Percentiles rank a stretch among this genome's conserved stretches.
phyloP scores from a whole-genome alignment of 805 yeast species.

The Clavispora carvajalis region DNA sequence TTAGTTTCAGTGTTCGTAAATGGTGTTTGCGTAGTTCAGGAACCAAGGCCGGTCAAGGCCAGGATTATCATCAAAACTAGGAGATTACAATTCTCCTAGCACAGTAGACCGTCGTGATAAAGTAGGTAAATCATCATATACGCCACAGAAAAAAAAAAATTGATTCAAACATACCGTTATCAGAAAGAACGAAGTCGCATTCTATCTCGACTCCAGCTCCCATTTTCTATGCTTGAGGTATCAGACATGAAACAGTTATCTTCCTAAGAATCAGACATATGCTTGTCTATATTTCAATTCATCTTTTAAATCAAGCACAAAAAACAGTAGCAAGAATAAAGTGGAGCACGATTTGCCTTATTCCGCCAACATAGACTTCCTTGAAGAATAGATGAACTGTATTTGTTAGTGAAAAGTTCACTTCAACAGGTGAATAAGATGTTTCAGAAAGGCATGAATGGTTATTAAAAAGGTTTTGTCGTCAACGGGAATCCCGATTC shows the following conservation, averaged over 20 bases:
- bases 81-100: slow-evolving; percentile 41
- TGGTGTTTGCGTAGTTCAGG: slow-evolving; percentile 23
- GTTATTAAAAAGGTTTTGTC: slow-evolving; percentile 68
- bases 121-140: slow-evolving; percentile 45
- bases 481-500: slow-evolving; percentile 93
- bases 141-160: slow-evolving; percentile 14
- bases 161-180: slow-evolving; percentile 15
- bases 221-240: slow-evolving; percentile 17
- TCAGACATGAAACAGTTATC: slow-evolving; percentile 58
- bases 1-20: slow-evolving; percentile 2
- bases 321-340: slow-evolving; percentile 14
- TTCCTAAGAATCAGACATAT: slow-evolving; percentile 80
- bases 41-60: slow-evolving; percentile 54
- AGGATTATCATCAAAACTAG: slow-evolving; percentile 38
- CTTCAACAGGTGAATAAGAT: slow-evolving; percentile 4
- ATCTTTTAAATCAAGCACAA: slow-evolving; percentile 42
- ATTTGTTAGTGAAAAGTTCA: slow-evolving; percentile 1
- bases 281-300: slow-evolving; percentile 90
- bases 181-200: slow-evolving; percentile 4
- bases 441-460: slow-evolving; percentile 91
- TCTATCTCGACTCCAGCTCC: slow-evolving; percentile 20
- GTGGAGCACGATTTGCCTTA: slow-evolving; percentile 5
- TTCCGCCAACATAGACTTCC: background rate
- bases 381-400: background rate
- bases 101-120: slow-evolving; percentile 51